These are phyloP conservation scores for Arabis hirsuta DNA, from an alignment of 345 rosid species.

Conservation along the genomic window DNA sequence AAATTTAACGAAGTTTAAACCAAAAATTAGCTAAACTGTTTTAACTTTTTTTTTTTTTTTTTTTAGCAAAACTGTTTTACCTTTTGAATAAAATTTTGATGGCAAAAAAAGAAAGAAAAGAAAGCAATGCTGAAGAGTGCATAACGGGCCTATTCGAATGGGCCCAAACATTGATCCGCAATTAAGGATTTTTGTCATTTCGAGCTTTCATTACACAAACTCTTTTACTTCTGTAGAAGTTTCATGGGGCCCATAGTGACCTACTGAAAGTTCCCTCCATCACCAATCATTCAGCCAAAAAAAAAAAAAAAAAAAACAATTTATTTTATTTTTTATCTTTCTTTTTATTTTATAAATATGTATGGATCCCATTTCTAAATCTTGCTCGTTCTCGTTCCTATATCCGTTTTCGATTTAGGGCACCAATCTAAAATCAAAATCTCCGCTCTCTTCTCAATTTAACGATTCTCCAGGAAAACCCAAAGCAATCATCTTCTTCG, in stretches of 20 bases:
- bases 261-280: constrained; percentile 34
- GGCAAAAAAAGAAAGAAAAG: no score
- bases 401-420: constrained; percentile 46
- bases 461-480: neutral
- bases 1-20: no score
- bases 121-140: neutral
- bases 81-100: no score
- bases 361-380: constrained; percentile 30
- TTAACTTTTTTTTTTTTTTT: no score
- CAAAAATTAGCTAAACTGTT: no score
- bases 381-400: constrained; percentile 21
- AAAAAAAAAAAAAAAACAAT: no score
- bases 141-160: neutral
- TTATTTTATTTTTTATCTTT: neutral
- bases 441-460: constrained; percentile 10
- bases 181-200: neutral
- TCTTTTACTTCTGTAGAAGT: neutral
- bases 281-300: constrained; percentile 37
- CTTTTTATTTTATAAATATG: neutral
- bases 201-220: neutral
- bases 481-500: neutral
- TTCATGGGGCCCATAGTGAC: constrained; percentile 19
- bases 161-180: constrained; percentile 17
- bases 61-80: no score
- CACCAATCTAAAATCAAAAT: constrained; percentile 23